phyloP scores from a whole-genome alignment of 176 grass and related monocot species.

The Elymus sibiricus region DNA sequence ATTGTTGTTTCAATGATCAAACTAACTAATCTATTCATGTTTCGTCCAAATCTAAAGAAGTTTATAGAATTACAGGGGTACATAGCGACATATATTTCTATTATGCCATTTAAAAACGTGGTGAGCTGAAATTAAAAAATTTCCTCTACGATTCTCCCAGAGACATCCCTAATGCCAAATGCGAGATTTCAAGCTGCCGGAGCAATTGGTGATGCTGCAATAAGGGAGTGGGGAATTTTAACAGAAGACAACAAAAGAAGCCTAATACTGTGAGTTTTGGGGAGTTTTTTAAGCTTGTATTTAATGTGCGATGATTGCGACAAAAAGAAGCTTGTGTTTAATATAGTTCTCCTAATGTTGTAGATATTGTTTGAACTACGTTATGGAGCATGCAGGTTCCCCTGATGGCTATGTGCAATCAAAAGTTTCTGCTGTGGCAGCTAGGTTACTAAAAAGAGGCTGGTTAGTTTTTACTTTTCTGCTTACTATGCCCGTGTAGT shows the following conservation, averaged over 20 bases:
- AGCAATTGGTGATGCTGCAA: slow-evolving; percentile 92
- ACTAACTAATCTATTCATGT: background rate
- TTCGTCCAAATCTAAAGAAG: slow-evolving; percentile 15
- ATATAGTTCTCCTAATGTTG: slow-evolving; percentile 21
- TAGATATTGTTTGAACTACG: slow-evolving; percentile 87
- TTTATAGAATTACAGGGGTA: background rate
- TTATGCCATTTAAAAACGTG: slow-evolving; percentile 13
- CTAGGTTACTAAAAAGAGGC: slow-evolving; percentile 90
- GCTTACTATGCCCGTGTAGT: slow-evolving; percentile 13
- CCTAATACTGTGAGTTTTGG: slow-evolving; percentile 64
- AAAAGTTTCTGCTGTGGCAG: slow-evolving; percentile 87
- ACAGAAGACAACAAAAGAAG: slow-evolving; percentile 87
- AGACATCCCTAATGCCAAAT: slow-evolving; percentile 76
- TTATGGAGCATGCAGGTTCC: slow-evolving; percentile 84
- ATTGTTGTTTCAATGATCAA: background rate
- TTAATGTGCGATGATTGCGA: background rate
- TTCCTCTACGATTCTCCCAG: slow-evolving; percentile 38
- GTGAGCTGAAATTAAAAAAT: slow-evolving; percentile 5
- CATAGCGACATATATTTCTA: background rate
- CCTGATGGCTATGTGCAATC: slow-evolving; percentile 81
- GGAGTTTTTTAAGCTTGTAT: slow-evolving; percentile 3
- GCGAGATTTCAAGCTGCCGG: slow-evolving; percentile 97
- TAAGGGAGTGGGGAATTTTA: slow-evolving; percentile 97
- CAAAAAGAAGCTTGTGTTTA: slow-evolving; percentile 1
- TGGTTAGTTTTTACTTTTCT: slow-evolving; percentile 61